Percentiles rank a stretch among this genome's conserved stretches.
phyloP scores from a whole-genome alignment of 352 stramenopile genomes.

The Pythium guiyangense region DNA sequence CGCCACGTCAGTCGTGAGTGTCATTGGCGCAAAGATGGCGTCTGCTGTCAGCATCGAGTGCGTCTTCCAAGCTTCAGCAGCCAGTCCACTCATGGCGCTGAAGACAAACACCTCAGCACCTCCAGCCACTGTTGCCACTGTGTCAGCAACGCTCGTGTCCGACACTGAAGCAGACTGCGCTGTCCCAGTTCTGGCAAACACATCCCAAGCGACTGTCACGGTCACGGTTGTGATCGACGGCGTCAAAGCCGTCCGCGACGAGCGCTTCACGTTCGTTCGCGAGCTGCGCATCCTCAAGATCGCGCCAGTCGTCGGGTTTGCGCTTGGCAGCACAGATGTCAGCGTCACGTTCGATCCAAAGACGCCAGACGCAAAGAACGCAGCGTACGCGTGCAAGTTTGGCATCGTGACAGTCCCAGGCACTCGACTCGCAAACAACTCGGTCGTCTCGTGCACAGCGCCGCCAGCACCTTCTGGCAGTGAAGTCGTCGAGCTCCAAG shows the following conservation, averaged over 20 bases:
- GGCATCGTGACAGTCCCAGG: slow-evolving; percentile 9
- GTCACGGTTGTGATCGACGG: slow-evolving; percentile 25
- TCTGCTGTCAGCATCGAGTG: slow-evolving; percentile 19
- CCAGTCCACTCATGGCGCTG: not conserved
- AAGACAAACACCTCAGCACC: not conserved
- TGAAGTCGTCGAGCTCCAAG: slow-evolving; percentile 13
- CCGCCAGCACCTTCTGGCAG: slow-evolving; percentile 8
- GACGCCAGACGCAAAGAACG: not conserved
- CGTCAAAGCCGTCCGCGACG: slow-evolving; percentile 15
- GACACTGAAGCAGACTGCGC: slow-evolving; percentile 5
- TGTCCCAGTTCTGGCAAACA: slow-evolving; percentile 1
- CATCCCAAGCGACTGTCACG: not conserved
- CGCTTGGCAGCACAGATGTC: slow-evolving; percentile 16
- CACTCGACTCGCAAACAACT: slow-evolving; percentile 4
- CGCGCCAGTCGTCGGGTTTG: slow-evolving; percentile 18
- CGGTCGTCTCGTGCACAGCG: slow-evolving; percentile 22
- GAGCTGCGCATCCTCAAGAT: slow-evolving; percentile 20
- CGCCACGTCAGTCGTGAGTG: slow-evolving; percentile 16
- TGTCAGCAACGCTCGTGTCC: slow-evolving; percentile 1
- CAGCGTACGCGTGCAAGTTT: slow-evolving; percentile 26
- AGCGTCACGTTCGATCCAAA: slow-evolving; percentile 9
- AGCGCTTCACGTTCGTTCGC: slow-evolving; percentile 7
- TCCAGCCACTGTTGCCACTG: not conserved
- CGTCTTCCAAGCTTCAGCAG: slow-evolving; percentile 11
- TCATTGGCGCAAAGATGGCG: slow-evolving; percentile 17